A percentile compares a stretch with the other conserved stretches of the same genome.
Conservation (phyloP, 768 basidiomycete genomes). For the Tulasnella sp. region DNA sequence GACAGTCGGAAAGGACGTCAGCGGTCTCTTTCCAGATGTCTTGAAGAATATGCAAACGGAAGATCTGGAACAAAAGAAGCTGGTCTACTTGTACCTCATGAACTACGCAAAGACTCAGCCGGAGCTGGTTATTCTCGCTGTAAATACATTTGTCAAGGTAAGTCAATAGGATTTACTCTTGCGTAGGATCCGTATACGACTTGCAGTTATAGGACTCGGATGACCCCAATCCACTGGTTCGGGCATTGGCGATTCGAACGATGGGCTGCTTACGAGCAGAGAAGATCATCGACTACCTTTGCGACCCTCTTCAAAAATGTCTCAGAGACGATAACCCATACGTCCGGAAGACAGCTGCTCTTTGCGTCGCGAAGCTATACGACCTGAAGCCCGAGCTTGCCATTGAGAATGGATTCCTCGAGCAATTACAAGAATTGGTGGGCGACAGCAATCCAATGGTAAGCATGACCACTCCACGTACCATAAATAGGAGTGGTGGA, state of each 20-base stretch:
- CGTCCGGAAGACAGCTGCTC: slow-evolving; percentile 92
- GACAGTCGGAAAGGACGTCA: slow-evolving; percentile 97
- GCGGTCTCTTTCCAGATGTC: slow-evolving; percentile 93
- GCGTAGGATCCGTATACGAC: background rate
- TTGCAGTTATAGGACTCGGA: slow-evolving; percentile 59
- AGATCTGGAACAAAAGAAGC: slow-evolving; percentile 98
- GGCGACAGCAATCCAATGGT: slow-evolving; percentile 97
- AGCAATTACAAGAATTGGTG: slow-evolving; percentile 82
- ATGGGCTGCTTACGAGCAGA: slow-evolving; percentile 97
- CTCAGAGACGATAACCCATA: slow-evolving; percentile 94
- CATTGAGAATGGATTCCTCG: slow-evolving; percentile 86
- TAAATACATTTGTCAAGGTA: slow-evolving; percentile 87
- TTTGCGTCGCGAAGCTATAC: slow-evolving; percentile 95
- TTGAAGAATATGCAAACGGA: slow-evolving; percentile 99
- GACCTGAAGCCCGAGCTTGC: slow-evolving; percentile 94
- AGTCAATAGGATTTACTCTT: slow-evolving; percentile 2
- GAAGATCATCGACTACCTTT: slow-evolving; percentile 99
- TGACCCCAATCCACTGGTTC: slow-evolving; percentile 90
- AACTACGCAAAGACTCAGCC: slow-evolving; percentile 99
- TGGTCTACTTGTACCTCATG: slow-evolving; percentile 98
- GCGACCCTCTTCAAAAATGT: slow-evolving; percentile 83
- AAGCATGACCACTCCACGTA: slow-evolving; percentile 22
- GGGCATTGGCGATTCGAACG: slow-evolving; percentile 91
- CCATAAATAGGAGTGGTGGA: too few species aligned
- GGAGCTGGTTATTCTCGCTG: slow-evolving; percentile 95